A percentile compares a stretch with the other conserved stretches of the same genome.
Conservation (phyloP, 257 asterid species). For the Solanum medicagineum region DNA sequence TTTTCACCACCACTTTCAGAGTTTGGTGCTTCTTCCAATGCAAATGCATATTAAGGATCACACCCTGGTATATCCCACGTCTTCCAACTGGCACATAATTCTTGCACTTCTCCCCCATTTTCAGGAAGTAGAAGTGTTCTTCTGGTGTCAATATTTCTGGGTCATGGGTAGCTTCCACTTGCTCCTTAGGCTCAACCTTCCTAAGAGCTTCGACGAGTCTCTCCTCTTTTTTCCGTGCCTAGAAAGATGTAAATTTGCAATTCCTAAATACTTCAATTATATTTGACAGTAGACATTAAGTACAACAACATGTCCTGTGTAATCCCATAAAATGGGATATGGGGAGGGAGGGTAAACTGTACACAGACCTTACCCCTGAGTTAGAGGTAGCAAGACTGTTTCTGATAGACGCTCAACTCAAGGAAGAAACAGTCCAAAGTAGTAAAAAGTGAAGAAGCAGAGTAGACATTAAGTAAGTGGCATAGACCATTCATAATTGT, state of each 20-base stretch:
- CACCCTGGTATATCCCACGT: slow-evolving; percentile 89
- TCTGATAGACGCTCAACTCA: no score
- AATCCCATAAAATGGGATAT: no score
- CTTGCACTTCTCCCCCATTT: slow-evolving; percentile 90
- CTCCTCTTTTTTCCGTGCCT: slow-evolving; percentile 84
- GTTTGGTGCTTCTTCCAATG: slow-evolving; percentile 99
- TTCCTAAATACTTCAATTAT: not conserved
- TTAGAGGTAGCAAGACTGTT: no score
- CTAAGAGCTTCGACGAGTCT: slow-evolving; percentile 57
- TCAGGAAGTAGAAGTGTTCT: slow-evolving; percentile 90
- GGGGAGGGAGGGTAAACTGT: no score
- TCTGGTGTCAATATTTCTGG: slow-evolving; percentile 98
- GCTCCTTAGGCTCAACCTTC: slow-evolving; percentile 83
- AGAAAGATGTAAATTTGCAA: slow-evolving; percentile 3
- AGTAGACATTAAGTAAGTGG: not conserved
- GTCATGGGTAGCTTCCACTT: slow-evolving; percentile 66
- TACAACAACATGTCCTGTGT: not conserved
- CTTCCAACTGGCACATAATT: slow-evolving; percentile 97
- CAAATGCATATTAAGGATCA: slow-evolving; percentile 94
- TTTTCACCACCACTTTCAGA: slow-evolving; percentile 76
- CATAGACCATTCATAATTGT: not conserved
- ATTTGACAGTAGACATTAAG: not conserved
- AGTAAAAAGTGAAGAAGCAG: no score
- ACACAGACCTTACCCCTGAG: no score
- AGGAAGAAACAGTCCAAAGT: no score